phyloP scores from a whole-genome alignment of 2,329 filamentous ascomycete species.

The Ophiostoma tasmaniense region DNA sequence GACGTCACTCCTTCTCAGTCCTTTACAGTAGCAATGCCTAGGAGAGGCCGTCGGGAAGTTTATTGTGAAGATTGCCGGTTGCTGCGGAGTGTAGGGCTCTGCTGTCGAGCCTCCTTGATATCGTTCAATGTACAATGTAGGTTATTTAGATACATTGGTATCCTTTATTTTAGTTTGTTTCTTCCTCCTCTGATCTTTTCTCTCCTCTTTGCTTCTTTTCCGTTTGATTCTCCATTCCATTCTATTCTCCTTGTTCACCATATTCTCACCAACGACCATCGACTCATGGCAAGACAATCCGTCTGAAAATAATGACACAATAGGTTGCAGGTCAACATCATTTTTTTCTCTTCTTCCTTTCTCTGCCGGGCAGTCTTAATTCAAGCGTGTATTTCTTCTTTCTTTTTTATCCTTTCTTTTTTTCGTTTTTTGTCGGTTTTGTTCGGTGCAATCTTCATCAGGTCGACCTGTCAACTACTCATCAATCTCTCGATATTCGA shows the following conservation, averaged over 20 bases:
- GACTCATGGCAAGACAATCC: not conserved
- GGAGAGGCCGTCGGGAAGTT: not conserved
- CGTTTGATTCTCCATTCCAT: not conserved
- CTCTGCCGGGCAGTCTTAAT: constrained; percentile 8
- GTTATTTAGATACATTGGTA: not conserved
- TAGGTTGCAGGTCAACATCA: constrained; percentile 15
- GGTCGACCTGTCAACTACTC: not conserved
- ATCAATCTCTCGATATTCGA: not conserved
- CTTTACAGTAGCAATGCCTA: not conserved
- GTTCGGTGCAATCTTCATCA: not conserved
- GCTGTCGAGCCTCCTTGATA: constrained; percentile 6
- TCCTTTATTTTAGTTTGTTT: not conserved
- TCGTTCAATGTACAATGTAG: not conserved
- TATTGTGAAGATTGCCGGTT: not conserved
- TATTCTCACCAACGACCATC: constrained; percentile 5
- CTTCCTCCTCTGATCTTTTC: not conserved
- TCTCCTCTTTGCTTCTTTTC: not conserved
- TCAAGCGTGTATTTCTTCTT: not conserved
- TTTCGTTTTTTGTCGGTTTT: not conserved
- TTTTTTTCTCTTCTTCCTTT: not conserved
- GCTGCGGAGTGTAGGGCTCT: constrained; percentile 1
- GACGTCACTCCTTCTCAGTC: not conserved
- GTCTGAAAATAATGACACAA: constrained; percentile 10
- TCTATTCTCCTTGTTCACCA: constrained; percentile 1
- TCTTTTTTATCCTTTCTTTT: not conserved